Conservation (phyloP, 768 basidiomycete species). For the Amanita rimosa region DNA sequence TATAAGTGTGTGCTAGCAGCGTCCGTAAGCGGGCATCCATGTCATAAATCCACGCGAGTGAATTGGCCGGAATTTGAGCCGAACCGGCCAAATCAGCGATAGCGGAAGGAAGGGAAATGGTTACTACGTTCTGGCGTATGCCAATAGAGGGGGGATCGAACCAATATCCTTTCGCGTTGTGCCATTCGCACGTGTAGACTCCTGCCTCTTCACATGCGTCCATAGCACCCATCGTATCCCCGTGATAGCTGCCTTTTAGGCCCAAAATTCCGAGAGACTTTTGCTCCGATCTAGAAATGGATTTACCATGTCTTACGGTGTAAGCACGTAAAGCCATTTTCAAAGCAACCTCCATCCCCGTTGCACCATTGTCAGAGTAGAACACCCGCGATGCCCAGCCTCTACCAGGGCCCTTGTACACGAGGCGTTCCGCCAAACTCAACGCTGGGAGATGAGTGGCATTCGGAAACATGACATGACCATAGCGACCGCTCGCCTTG, state of each 20-base stretch:
- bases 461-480: slow-evolving; percentile 94
- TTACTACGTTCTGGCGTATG: slow-evolving; percentile 46
- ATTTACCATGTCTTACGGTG: slow-evolving; percentile 24
- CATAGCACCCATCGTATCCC: slow-evolving; percentile 97
- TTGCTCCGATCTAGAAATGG: slow-evolving; percentile 23
- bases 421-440: slow-evolving; percentile 66
- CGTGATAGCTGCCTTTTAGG: slow-evolving; percentile 89
- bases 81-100: slow-evolving; percentile 23
- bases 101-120: slow-evolving; percentile 42
- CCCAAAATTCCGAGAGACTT: slow-evolving; percentile 70
- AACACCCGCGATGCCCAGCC: slow-evolving; percentile 91
- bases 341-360: slow-evolving; percentile 93
- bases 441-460: slow-evolving; percentile 83
- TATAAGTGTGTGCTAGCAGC: slow-evolving; percentile 54
- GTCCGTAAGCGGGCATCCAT: slow-evolving; percentile 48
- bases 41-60: slow-evolving; percentile 58
- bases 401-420: slow-evolving; percentile 66
- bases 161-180: slow-evolving; percentile 87
- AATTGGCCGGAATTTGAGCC: slow-evolving; percentile 23
- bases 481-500: slow-evolving; percentile 83
- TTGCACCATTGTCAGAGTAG: slow-evolving; percentile 92
- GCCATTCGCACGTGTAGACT: slow-evolving; percentile 94
- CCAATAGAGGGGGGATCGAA: slow-evolving; percentile 79
- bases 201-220: slow-evolving; percentile 80
- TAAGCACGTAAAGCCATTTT: slow-evolving; percentile 90